These are phyloP conservation scores for Leucosporidium scottii DNA, from an alignment of 768 basidiomycete genomes.

Conservation along the genomic window DNA sequence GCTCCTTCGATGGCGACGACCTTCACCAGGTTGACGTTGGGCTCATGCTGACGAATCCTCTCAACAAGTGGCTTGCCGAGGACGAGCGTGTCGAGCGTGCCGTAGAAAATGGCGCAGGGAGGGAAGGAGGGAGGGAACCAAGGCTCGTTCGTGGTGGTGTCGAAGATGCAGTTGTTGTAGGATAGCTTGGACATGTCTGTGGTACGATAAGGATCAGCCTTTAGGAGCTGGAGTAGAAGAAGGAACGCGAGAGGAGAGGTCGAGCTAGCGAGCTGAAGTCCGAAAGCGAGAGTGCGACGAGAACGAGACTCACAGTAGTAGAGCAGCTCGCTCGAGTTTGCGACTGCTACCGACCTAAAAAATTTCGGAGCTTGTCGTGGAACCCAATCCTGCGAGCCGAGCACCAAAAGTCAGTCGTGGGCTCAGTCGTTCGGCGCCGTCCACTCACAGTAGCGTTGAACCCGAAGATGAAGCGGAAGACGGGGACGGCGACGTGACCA, in stretches of 20 bases:
- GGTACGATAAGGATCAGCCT: not conserved
- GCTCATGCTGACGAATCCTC: constrained; percentile 16
- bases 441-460: constrained; percentile 9
- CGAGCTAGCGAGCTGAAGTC: not conserved
- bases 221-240: not conserved
- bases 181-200: not conserved
- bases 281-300: not conserved
- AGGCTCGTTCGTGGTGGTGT: constrained; percentile 15
- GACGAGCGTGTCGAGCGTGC: constrained; percentile 27
- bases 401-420: not conserved
- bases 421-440: not conserved
- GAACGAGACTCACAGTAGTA: not conserved
- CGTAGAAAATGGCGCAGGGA: constrained; percentile 28
- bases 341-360: constrained; percentile 14
- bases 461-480: constrained; percentile 22
- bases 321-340: constrained; percentile 3
- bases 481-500: constrained; percentile 12
- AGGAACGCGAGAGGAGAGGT: not conserved
- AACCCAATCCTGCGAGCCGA: constrained; percentile 5
- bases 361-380: constrained; percentile 28
- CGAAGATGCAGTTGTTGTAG: constrained; percentile 26
- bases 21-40: constrained; percentile 11
- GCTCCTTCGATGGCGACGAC: not conserved
- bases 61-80: constrained; percentile 28
- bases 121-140: constrained; percentile 28